Evolutionary conservation across 176 grass and related monocot species (phyloP).

Genomic region (Ananas comosus): DNA sequence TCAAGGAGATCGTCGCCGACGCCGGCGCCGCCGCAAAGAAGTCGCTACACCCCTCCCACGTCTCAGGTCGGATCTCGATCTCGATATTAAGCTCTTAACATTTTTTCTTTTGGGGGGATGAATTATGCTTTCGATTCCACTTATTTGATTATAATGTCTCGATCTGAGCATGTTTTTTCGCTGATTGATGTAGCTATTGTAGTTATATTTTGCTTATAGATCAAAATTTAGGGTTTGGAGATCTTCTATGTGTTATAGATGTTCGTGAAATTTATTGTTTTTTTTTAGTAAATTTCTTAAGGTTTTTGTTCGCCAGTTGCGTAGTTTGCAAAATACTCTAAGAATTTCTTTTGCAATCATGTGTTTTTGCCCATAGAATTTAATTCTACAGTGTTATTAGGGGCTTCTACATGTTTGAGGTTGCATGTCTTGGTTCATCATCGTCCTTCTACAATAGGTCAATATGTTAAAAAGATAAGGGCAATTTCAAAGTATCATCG

Average conservation of each 20-base stretch:
- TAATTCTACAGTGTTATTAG: not conserved
- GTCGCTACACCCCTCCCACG: conserved; percentile 30
- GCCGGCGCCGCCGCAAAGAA: conserved; percentile 21
- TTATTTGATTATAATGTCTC: conserved; percentile 1
- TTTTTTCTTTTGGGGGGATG: not conserved
- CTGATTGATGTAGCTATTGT: not conserved
- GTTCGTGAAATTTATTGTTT: not conserved
- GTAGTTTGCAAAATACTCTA: too few species aligned
- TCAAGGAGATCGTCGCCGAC: conserved; percentile 52
- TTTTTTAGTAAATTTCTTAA: not conserved
- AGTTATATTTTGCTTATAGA: not conserved
- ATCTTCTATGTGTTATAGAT: not conserved
- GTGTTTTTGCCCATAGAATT: not conserved
- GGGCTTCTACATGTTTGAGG: too few species aligned
- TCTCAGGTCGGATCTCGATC: conserved; percentile 49
- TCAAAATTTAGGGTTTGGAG: not conserved
- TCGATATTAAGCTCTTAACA: not conserved
- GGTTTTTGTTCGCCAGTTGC: not conserved
- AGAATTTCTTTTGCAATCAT: not conserved
- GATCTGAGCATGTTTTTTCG: not conserved
- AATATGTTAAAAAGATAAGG: too few species aligned
- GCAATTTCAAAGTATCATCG: too few species aligned
- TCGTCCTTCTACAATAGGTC: too few species aligned
- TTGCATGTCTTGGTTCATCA: too few species aligned
- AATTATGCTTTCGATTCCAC: not conserved